Percentiles rank a stretch among this genome's conserved stretches.
Evolutionary conservation across 768 basidiomycete genomes (phyloP).

Genomic region (Suillus luteus): DNA sequence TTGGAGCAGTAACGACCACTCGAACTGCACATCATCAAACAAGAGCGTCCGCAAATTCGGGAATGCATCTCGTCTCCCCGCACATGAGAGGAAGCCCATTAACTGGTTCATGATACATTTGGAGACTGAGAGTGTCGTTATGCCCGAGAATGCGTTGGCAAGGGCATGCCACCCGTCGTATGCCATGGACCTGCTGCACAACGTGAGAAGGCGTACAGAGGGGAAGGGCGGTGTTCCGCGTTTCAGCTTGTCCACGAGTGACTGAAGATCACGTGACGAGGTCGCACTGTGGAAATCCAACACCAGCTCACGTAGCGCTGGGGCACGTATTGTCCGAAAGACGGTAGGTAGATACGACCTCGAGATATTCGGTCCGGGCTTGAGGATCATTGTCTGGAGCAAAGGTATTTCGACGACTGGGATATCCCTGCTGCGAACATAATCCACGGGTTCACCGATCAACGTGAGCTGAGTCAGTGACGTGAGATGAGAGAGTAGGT

Average conservation of each 20-base stretch:
- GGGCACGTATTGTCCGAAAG: constrained; percentile 26
- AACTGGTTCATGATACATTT: constrained; percentile 27
- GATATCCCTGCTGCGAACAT: constrained; percentile 19
- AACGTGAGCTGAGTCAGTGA: constrained; percentile 28
- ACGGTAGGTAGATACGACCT: constrained; percentile 29
- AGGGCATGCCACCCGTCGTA: constrained; percentile 26
- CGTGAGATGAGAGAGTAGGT: constrained; percentile 25
- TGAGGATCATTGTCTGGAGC: constrained; percentile 23
- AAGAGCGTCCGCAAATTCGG: constrained; percentile 20
- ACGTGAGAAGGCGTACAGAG: constrained; percentile 25
- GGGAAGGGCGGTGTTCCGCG: constrained; percentile 29
- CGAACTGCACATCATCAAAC: constrained; percentile 29
- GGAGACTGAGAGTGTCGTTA: constrained; percentile 27
- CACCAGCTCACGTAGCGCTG: constrained; percentile 26
- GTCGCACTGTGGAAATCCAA: constrained; percentile 29
- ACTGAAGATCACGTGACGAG: constrained; percentile 30
- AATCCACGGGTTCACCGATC: constrained; percentile 31
- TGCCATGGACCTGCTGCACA: constrained; percentile 28
- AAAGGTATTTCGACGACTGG: constrained; percentile 21
- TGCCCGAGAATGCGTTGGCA: constrained; percentile 28
- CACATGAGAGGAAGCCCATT: constrained; percentile 27
- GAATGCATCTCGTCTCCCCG: constrained; percentile 31
- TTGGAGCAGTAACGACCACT: constrained; percentile 30
- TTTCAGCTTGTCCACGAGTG: constrained; percentile 31
- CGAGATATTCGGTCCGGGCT: constrained; percentile 31